Conservation (phyloP, 192 early-diverging fungal genomes). For the Mortierella antarctica region DNA sequence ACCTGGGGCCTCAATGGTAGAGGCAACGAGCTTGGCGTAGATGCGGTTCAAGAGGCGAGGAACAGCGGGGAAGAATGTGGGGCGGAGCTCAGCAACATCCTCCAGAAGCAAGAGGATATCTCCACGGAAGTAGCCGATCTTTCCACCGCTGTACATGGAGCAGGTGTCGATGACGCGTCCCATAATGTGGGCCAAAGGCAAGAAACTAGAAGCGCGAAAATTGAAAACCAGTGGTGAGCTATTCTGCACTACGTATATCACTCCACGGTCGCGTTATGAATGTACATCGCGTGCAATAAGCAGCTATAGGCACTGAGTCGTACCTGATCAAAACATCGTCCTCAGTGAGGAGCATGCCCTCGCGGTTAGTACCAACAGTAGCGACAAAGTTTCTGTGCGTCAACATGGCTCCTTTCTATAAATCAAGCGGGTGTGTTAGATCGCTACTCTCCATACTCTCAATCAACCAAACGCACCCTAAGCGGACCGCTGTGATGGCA, state of each 20-base stretch:
- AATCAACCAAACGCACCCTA: too few relatives aligned
- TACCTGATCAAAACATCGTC: conserved; percentile 50
- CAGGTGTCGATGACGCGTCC: conserved; percentile 73
- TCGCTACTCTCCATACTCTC: too few relatives aligned
- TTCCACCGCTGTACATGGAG: conserved; percentile 68
- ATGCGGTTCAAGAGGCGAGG: conserved; percentile 93
- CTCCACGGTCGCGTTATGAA: neutral
- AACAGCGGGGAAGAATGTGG: conserved; percentile 89
- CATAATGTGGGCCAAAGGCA: conserved; percentile 94
- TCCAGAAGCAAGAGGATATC: conserved; percentile 79
- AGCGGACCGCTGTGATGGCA: neutral
- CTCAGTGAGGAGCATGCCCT: conserved; percentile 22
- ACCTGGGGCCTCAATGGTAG: conserved; percentile 71
- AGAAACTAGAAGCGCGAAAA: conserved; percentile 29
- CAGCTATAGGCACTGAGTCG: neutral
- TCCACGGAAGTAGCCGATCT: conserved; percentile 76
- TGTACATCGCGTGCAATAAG: neutral
- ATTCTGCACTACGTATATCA: neutral
- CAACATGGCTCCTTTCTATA: conserved; percentile 71
- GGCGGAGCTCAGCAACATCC: conserved; percentile 81
- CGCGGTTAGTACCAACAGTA: conserved; percentile 52
- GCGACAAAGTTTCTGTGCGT: conserved; percentile 87
- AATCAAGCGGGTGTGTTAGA: conserved; percentile 5
- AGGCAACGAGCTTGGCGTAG: conserved; percentile 67
- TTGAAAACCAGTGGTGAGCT: neutral